phyloP scores from a whole-genome alignment of 2,329 filamentous ascomycete species.

The Orbilia javanica region DNA sequence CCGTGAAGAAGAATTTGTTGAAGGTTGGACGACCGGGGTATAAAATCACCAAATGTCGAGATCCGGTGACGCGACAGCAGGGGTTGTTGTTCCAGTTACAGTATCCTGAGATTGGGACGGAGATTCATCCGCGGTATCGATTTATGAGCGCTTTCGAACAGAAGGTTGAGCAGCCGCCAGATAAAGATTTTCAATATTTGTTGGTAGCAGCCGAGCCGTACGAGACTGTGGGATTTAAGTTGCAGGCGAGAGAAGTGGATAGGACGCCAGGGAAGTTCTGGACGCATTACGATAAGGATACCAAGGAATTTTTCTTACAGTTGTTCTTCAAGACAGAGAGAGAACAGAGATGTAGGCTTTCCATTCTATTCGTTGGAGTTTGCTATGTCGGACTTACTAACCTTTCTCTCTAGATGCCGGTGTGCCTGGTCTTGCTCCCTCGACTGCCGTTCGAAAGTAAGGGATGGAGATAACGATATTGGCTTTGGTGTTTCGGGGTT shows the following conservation, averaged over 20 bases:
- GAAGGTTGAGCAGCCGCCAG: slow-evolving; percentile 88
- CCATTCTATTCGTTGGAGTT: neutral
- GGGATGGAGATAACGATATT: neutral
- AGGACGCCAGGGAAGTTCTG: slow-evolving; percentile 88
- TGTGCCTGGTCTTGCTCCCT: slow-evolving; percentile 56
- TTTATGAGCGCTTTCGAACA: slow-evolving; percentile 99
- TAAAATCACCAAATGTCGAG: slow-evolving; percentile 95
- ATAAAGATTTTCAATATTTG: slow-evolving; percentile 94
- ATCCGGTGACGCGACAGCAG: slow-evolving; percentile 87
- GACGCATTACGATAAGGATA: slow-evolving; percentile 94
- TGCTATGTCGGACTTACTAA: slow-evolving; percentile 15
- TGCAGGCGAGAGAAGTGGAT: slow-evolving; percentile 93
- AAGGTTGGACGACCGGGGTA: slow-evolving; percentile 98
- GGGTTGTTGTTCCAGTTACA: slow-evolving; percentile 96
- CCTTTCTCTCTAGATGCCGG: slow-evolving; percentile 41
- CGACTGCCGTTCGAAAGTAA: slow-evolving; percentile 36
- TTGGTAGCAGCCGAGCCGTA: slow-evolving; percentile 96
- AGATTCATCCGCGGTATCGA: slow-evolving; percentile 82
- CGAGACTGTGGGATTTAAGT: slow-evolving; percentile 96
- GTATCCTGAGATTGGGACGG: slow-evolving; percentile 87
- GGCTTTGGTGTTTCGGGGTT: slow-evolving; percentile 16
- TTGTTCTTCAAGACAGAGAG: slow-evolving; percentile 98
- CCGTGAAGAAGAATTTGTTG: slow-evolving; percentile 82
- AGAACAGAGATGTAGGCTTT: slow-evolving; percentile 78
- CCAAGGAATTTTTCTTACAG: slow-evolving; percentile 97